phyloP scores from a whole-genome alignment of 2,329 filamentous ascomycete genomes.

The Sclerotinia spermophila region DNA sequence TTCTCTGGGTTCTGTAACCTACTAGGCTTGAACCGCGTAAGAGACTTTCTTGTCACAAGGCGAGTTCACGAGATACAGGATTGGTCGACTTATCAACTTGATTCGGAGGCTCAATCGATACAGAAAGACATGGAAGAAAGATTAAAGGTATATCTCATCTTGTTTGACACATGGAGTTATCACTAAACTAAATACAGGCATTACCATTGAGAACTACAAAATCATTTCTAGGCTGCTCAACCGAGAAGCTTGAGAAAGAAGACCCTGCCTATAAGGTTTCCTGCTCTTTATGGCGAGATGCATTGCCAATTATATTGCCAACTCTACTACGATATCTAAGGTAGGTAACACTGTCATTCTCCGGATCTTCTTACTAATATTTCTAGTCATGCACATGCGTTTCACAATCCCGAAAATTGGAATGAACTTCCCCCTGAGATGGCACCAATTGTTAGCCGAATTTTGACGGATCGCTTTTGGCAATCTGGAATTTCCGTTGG shows the following conservation, averaged over 20 bases:
- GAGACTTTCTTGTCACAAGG: constrained; percentile 70
- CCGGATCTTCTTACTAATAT: constrained; percentile 46
- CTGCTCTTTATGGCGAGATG: constrained; percentile 77
- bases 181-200: constrained; percentile 38
- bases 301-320: constrained; percentile 78
- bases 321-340: constrained; percentile 78
- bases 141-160: constrained; percentile 51
- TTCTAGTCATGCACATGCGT: constrained; percentile 77
- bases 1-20: constrained; percentile 77
- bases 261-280: constrained; percentile 72
- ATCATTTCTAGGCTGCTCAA: constrained; percentile 85
- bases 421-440: constrained; percentile 70
- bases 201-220: constrained; percentile 85
- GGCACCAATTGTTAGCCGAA: constrained; percentile 70
- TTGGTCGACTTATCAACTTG: constrained; percentile 75
- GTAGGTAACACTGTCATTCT: constrained; percentile 35
- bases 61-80: constrained; percentile 74
- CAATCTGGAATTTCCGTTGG: constrained; percentile 95
- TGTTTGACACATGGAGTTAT: neutral
- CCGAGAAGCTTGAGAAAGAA: constrained; percentile 77
- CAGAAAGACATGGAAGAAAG: constrained; percentile 76
- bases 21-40: constrained; percentile 75
- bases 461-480: constrained; percentile 95
- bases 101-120: constrained; percentile 72
- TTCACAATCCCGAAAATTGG: constrained; percentile 87